Evolutionary conservation across 148 eudicot species (phyloP).

Genomic region (Spergularia bocconei): DNA sequence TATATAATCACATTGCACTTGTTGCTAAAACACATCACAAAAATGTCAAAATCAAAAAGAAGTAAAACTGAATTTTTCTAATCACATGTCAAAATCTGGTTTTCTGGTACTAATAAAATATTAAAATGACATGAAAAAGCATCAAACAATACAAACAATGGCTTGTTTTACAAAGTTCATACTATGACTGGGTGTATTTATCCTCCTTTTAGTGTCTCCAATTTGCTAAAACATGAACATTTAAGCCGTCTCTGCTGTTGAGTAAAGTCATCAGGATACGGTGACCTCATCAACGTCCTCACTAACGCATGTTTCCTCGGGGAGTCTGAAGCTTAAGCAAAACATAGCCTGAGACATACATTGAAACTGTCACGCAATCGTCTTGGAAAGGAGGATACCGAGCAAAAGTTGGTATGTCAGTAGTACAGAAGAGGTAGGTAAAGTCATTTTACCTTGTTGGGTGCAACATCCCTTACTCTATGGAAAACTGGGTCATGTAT

Average conservation of each 20-base stretch:
- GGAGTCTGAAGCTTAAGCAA: constrained; percentile 91
- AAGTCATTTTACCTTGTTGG: constrained; percentile 67
- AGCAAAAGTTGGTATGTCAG: not conserved
- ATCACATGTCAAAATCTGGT: too few species aligned
- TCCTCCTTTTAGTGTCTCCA: not conserved
- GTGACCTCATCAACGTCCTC: constrained; percentile 27
- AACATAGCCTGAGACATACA: constrained; percentile 79
- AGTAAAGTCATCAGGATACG: constrained; percentile 8
- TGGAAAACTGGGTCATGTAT: constrained; percentile 70
- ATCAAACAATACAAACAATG: not conserved
- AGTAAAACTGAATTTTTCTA: too few species aligned
- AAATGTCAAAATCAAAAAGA: too few species aligned
- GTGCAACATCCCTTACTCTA: constrained; percentile 96
- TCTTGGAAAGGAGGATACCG: not conserved
- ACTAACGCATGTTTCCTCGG: constrained; percentile 65
- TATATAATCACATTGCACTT: too few species aligned
- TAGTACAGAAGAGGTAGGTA: not conserved
- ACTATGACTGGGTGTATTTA: not conserved
- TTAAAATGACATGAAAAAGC: not conserved
- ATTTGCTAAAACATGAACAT: not conserved
- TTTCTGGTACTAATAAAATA: not conserved
- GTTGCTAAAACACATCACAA: too few species aligned
- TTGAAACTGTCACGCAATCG: not conserved
- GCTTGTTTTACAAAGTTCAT: not conserved
- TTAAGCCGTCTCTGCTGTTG: not conserved